A percentile compares a stretch with the other conserved stretches of the same genome.
These are phyloP conservation scores for Fraxinus platypoda DNA, from an alignment of 305 asterid species.

Conservation along the genomic window DNA sequence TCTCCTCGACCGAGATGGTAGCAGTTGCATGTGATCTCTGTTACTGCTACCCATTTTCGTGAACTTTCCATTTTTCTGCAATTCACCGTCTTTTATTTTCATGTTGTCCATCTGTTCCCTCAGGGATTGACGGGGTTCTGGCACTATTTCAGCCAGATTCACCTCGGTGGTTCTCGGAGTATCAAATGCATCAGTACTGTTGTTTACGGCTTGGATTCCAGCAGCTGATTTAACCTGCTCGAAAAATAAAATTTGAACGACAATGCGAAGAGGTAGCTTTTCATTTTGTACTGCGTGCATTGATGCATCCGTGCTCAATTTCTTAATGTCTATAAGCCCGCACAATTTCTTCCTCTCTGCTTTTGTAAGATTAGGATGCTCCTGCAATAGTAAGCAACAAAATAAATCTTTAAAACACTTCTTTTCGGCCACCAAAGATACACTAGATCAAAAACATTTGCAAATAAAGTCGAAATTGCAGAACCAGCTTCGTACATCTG, in stretches of 20 bases:
- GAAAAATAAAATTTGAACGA: constrained; percentile 73
- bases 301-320: constrained; percentile 63
- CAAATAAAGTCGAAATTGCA: neutral
- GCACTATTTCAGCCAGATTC: constrained; percentile 39
- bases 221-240: constrained; percentile 72
- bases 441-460: neutral
- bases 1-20: constrained; percentile 85
- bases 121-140: constrained; percentile 41
- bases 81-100: constrained; percentile 53
- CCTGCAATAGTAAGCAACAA: constrained; percentile 37
- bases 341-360: constrained; percentile 70
- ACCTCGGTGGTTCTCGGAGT: constrained; percentile 36
- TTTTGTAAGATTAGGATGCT: constrained; percentile 56
- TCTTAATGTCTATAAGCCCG: constrained; percentile 69
- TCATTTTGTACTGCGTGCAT: constrained; percentile 94
- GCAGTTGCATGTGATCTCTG: constrained; percentile 52
- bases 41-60: constrained; percentile 49
- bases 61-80: constrained; percentile 39
- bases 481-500: neutral
- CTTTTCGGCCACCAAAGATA: neutral
- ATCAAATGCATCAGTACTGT: constrained; percentile 30
- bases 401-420: neutral
- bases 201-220: constrained; percentile 31
- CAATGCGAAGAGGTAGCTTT: constrained; percentile 71
- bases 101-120: constrained; percentile 47